Conservation (phyloP, 2,329 filamentous ascomycete genomes). For the Elsinoe ampelina region DNA sequence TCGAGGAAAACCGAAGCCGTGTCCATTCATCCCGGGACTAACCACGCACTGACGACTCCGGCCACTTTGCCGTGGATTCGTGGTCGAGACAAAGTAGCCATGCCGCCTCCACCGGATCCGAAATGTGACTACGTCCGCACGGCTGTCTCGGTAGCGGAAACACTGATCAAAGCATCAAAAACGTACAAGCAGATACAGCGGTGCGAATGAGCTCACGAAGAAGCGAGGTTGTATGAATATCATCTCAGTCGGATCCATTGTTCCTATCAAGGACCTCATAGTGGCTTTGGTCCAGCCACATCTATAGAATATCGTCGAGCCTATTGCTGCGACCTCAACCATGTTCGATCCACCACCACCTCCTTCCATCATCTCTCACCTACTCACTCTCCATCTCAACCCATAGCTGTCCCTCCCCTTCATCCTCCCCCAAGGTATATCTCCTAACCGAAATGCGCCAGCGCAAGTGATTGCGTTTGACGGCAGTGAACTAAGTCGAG, state of each 20-base stretch:
- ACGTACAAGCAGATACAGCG: no score
- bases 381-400: neutral
- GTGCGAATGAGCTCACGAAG: no score
- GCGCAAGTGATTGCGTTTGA: slow-evolving; percentile 8
- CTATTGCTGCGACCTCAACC: neutral
- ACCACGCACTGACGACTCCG: no score
- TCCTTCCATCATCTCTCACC: neutral
- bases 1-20: no score
- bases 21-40: no score
- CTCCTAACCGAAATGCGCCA: slow-evolving; percentile 5
- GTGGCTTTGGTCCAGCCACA: neutral
- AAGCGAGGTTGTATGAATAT: no score
- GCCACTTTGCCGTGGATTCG: no score
- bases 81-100: no score
- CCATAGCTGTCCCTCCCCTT: neutral
- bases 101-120: no score
- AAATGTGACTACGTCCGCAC: no score
- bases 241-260: neutral
- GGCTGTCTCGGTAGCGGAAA: no score
- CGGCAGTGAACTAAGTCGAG: neutral
- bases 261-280: neutral
- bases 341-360: neutral
- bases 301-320: neutral
- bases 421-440: neutral
- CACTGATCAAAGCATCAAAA: no score